A percentile compares a stretch with the other conserved stretches of the same genome.
Evolutionary conservation across 169 alveolate genomes (phyloP).

Genomic region (Cryptosporidium felis): DNA sequence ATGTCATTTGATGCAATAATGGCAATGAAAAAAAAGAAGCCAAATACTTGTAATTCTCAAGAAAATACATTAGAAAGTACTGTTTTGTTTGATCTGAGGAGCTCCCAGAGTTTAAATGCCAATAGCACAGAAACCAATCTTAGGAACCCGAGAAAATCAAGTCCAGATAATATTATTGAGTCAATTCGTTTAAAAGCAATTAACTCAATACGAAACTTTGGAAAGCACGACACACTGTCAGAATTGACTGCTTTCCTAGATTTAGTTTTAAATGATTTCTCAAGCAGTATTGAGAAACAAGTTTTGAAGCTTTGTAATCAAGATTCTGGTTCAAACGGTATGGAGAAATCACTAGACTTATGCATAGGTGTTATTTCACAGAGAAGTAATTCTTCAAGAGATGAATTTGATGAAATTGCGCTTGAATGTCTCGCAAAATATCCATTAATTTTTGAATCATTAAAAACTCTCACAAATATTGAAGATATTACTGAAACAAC

Average conservation of each 20-base stretch:
- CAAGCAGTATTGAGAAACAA: slow-evolving; percentile 1
- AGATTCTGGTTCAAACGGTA: too few species aligned
- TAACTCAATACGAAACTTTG: not conserved
- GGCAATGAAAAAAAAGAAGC: slow-evolving; percentile 54
- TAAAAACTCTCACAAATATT: slow-evolving; percentile 26
- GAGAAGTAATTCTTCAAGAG: not conserved
- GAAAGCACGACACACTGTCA: not conserved
- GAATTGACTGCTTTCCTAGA: not conserved
- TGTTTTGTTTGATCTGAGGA: too few species aligned
- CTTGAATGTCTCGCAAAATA: slow-evolving; percentile 52
- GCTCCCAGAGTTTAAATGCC: too few species aligned
- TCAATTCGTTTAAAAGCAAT: not conserved
- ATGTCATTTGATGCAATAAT: slow-evolving; percentile 63
- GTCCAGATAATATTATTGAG: too few species aligned
- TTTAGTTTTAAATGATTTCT: not conserved
- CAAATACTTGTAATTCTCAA: too few species aligned
- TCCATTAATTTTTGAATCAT: slow-evolving; percentile 48
- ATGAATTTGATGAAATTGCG: slow-evolving; percentile 19
- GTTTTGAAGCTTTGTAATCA: not conserved
- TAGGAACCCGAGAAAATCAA: too few species aligned
- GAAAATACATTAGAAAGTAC: too few species aligned
- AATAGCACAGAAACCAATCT: too few species aligned
- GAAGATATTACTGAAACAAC: not conserved
- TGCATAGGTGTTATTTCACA: slow-evolving; percentile 17
- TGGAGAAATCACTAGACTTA: not conserved